Evolutionary conservation across 202 grass and related monocot genomes (phyloP), one percentile per base, ranked within the genome.

Genomic region (Carex sylvatica): DNA sequence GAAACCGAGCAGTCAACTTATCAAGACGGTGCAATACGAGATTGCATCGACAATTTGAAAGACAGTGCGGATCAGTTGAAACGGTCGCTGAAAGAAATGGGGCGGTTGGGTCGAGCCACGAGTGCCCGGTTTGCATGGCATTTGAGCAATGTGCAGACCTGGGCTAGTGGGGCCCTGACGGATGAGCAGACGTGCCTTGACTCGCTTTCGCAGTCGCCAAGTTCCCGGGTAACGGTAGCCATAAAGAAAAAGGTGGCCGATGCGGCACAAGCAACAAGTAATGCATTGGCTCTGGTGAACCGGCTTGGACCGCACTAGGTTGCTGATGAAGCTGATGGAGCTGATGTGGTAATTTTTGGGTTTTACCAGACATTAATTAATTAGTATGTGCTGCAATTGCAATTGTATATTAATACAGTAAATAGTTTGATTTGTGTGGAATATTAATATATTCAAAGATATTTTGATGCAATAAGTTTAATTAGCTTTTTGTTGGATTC

Each of bases 131-230:
- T 93, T 84, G 72, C 33, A 16, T 93, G 88, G 92, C 46, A 79
- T 10, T 88, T 98, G 18, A 84, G 83, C 84, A 98, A 98, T 87
- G 84, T 90, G 0, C 89, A 95, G 91, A 95, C 92, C 9, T 95
- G 91, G 92, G 87, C 86, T 71, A 95, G 92, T 85, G 92, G 85
- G 9, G 92, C 95, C 61, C 90, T 95, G 67, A 93, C 95, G 7
- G 87, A 93, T 93, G 52, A 90, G 19, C 58, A 79, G 79, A 98
- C 91, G 2, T 95, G 95, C 84, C 90, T 88, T 54, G 95, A 98
- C 86, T 91, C 91, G 53, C 79, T 94, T 81, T 44, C 82, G 23
- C 33, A 82, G 64, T 82, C 18, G 36, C 6, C 22, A 18, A 10
- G 44, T 53, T 62, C 42, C 31, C 16, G 15, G 53, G 52, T 63